These are phyloP conservation scores for Paradendryphiella salina DNA, from an alignment of 2,329 filamentous ascomycete species.

Conservation along the genomic window DNA sequence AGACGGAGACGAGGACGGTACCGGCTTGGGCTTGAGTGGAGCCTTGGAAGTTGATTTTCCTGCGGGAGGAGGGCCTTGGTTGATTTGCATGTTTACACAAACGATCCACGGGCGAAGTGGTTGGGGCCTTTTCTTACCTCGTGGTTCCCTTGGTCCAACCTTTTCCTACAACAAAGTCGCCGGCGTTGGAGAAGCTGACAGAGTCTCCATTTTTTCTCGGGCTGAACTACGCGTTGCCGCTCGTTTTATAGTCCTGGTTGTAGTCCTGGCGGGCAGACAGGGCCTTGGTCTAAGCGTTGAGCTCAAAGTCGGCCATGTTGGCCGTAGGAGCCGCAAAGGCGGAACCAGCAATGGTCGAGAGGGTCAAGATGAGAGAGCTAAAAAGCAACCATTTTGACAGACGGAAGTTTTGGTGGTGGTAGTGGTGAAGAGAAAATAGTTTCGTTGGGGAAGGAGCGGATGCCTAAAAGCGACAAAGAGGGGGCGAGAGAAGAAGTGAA, in stretches of 20 bases:
- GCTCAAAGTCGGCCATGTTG: constrained; percentile 38
- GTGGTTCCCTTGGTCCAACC: constrained; percentile 39
- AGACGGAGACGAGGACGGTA: constrained; percentile 48
- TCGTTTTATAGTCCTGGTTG: constrained; percentile 43
- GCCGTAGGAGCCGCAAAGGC: constrained; percentile 30
- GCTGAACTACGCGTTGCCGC: constrained; percentile 35
- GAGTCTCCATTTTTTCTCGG: constrained; percentile 36
- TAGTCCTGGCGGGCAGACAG: constrained; percentile 36
- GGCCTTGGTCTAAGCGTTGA: constrained; percentile 19
- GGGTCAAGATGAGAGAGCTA: constrained; percentile 25
- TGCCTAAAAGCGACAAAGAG: background rate
- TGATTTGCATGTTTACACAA: too few species aligned
- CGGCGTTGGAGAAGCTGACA: constrained; percentile 33
- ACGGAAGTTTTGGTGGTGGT: constrained; percentile 1
- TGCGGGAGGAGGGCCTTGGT: constrained; percentile 2
- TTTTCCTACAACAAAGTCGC: constrained; percentile 41
- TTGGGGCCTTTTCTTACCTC: constrained; percentile 18
- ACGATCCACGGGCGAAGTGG: background rate
- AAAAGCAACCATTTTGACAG: constrained; percentile 35
- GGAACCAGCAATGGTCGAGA: constrained; percentile 24
- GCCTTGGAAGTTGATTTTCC: constrained; percentile 37
- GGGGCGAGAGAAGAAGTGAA: constrained; percentile 4
- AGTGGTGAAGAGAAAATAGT: constrained; percentile 1
- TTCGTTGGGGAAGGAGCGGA: background rate
- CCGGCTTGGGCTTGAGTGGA: constrained; percentile 29